Percentiles rank a stretch among this genome's conserved stretches.
These are phyloP conservation scores for Syncephalis fuscata DNA, from an alignment of 371 early-diverging fungal genomes.

Conservation along the genomic window DNA sequence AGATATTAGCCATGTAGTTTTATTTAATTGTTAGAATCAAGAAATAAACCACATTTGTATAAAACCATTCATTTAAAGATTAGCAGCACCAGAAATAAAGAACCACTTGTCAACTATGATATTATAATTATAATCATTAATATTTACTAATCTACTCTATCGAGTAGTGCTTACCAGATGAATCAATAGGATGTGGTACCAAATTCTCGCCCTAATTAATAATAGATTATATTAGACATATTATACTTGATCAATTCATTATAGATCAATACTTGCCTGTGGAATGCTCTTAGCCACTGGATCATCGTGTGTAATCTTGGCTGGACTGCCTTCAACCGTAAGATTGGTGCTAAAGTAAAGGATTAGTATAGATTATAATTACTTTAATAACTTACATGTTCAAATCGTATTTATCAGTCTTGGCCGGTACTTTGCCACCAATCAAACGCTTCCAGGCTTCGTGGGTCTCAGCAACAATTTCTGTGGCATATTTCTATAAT, in stretches of 20 bases:
- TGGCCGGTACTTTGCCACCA: constrained; percentile 30
- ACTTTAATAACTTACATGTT: constrained; percentile 19
- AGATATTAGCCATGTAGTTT: too few relatives aligned
- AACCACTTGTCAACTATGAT: constrained; percentile 87
- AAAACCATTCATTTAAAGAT: not conserved
- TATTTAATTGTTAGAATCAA: too few relatives aligned
- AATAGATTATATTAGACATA: constrained; percentile 40
- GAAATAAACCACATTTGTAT: too few relatives aligned
- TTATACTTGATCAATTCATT: constrained; percentile 48
- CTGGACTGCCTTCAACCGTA: constrained; percentile 53
- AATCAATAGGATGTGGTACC: constrained; percentile 40
- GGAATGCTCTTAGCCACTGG: constrained; percentile 41
- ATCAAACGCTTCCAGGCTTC: constrained; percentile 91
- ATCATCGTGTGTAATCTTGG: constrained; percentile 36
- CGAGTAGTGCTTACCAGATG: constrained; percentile 4
- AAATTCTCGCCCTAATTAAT: constrained; percentile 23
- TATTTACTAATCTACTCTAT: too few relatives aligned
- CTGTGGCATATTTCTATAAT: constrained; percentile 71
- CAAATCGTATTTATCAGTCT: constrained; percentile 53
- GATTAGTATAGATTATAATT: not conserved
- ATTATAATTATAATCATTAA: too few relatives aligned
- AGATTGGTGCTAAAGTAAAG: constrained; percentile 39
- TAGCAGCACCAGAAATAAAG: constrained; percentile 56
- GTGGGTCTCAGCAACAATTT: constrained; percentile 84
- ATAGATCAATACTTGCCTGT: constrained; percentile 35